Evolutionary conservation across 1,139 yeast genomes (phyloP).

Genomic region (Pichia sp.): DNA sequence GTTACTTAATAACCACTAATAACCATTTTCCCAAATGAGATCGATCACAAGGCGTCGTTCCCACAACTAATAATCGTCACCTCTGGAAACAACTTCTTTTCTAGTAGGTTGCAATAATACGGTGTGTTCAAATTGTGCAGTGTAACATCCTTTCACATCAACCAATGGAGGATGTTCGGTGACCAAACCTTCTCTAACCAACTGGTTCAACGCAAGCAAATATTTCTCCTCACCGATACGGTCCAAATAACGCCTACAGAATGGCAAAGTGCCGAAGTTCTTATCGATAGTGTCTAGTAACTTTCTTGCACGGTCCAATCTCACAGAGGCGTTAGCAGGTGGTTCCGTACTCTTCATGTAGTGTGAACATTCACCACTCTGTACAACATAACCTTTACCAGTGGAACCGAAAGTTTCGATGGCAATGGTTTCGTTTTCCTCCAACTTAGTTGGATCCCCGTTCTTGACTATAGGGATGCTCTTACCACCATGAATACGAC

Average conservation of each 20-base stretch:
- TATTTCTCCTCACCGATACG: slow-evolving; percentile 89
- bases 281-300: slow-evolving; percentile 65
- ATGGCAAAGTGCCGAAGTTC: slow-evolving; percentile 90
- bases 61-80: slow-evolving; percentile 69
- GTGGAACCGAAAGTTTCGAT: slow-evolving; percentile 97
- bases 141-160: slow-evolving; percentile 79
- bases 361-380: slow-evolving; percentile 92
- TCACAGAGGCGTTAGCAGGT: slow-evolving; percentile 45
- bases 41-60: background rate
- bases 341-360: slow-evolving; percentile 63
- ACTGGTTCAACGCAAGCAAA: slow-evolving; percentile 77
- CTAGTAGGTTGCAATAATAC: slow-evolving; percentile 82
- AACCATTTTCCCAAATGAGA: background rate
- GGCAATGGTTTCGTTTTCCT: slow-evolving; percentile 97
- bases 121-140: slow-evolving; percentile 97
- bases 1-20: background rate
- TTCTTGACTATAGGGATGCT: slow-evolving; percentile 93
- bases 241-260: slow-evolving; percentile 93
- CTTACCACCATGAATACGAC: slow-evolving; percentile 87
- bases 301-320: slow-evolving; percentile 61
- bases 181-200: slow-evolving; percentile 81
- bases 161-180: slow-evolving; percentile 96
- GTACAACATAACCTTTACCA: slow-evolving; percentile 84
- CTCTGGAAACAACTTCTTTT: slow-evolving; percentile 92
- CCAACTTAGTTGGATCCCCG: slow-evolving; percentile 95